Conservation (phyloP, 345 rosid genomes). For the Linum tenue region DNA sequence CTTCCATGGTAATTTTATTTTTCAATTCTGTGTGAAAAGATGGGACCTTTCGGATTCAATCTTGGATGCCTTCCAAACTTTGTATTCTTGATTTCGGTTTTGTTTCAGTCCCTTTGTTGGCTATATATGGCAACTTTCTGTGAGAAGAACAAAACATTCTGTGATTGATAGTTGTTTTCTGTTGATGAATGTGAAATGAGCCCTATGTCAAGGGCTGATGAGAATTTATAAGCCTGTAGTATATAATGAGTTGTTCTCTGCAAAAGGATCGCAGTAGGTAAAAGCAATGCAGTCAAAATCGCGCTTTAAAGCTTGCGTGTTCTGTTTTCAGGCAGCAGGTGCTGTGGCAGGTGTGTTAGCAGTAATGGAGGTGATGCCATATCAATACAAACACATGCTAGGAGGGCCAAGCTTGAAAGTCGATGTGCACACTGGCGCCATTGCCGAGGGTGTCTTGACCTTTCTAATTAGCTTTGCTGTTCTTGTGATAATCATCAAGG, state of each 20-base stretch:
- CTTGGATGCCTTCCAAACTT: not conserved
- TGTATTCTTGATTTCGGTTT: not conserved
- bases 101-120: not conserved
- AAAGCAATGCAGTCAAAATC: not conserved
- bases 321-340: conserved; percentile 62
- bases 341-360: conserved; percentile 90
- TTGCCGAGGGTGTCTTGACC: conserved; percentile 80
- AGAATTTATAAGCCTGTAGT: not conserved
- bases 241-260: not conserved
- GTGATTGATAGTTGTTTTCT: not conserved
- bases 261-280: not conserved
- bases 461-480: conserved; percentile 61
- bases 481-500: conserved; percentile 59
- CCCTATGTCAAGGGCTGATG: not conserved
- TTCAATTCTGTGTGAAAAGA: not conserved
- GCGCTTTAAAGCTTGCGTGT: not conserved
- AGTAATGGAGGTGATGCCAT: conserved; percentile 65
- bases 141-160: not conserved
- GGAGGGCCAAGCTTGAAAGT: conserved; percentile 62
- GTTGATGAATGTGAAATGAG: not conserved
- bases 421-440: conserved; percentile 72
- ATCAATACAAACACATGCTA: conserved; percentile 56
- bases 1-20: not conserved
- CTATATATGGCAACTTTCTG: not conserved
- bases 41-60: not conserved